Evolutionary conservation across 2,329 filamentous ascomycete species (phyloP).

Genomic region (Sphaerulina populicola): DNA sequence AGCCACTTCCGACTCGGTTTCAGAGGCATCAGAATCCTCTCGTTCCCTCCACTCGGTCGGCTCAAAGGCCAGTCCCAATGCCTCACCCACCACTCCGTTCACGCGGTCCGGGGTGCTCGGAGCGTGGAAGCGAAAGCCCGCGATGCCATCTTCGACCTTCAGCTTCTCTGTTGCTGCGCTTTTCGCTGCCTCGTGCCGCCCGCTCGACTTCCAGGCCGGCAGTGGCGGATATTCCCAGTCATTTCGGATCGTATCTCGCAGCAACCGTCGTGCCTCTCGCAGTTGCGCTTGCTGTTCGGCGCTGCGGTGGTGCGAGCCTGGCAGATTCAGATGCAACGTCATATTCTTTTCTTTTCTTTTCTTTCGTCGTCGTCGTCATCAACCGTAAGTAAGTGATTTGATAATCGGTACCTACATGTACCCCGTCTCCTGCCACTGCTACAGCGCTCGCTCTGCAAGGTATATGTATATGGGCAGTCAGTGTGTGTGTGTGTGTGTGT

Average conservation of each 20-base stretch:
- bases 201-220: constrained; percentile 23
- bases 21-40: constrained; percentile 33
- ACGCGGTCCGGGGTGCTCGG: constrained; percentile 4
- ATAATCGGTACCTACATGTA: neutral
- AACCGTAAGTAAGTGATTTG: no score
- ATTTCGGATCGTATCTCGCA: constrained; percentile 37
- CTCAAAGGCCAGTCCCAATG: constrained; percentile 28
- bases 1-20: constrained; percentile 27
- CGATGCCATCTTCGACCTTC: constrained; percentile 20
- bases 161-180: constrained; percentile 12
- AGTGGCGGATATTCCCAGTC: constrained; percentile 41
- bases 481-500: no score
- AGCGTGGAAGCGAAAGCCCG: constrained; percentile 28
- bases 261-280: constrained; percentile 36
- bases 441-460: no score
- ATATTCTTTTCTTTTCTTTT: constrained; percentile 16
- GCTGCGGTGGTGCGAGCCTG: constrained; percentile 25
- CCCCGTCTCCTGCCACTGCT: neutral
- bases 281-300: constrained; percentile 38
- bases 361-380: no score
- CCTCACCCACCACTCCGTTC: constrained; percentile 4
- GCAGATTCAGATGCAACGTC: constrained; percentile 27
- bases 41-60: constrained; percentile 39
- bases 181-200: constrained; percentile 1
- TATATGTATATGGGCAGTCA: no score